Evolutionary conservation across 163 green algal species (phyloP).

Genomic region (Chlorella variabilis): DNA sequence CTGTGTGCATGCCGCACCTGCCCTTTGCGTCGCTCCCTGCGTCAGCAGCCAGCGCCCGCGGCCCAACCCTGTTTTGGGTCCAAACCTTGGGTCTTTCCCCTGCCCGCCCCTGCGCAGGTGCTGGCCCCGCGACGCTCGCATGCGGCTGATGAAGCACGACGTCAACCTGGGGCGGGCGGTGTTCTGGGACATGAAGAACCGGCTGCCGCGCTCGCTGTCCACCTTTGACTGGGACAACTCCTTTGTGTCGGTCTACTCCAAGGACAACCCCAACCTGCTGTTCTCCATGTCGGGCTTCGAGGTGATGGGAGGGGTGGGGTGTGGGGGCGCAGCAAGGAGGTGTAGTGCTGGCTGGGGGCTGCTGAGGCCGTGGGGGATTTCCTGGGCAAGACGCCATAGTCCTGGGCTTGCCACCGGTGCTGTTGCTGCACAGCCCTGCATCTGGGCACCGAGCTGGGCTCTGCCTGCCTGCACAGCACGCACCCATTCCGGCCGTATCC

Average conservation of each 20-base stretch:
- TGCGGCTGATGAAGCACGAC: slow-evolving; percentile 99
- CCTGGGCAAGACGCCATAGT: too few relatives aligned
- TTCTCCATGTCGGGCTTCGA: slow-evolving; percentile 99
- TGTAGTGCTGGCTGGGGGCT: too few relatives aligned
- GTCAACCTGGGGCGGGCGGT: slow-evolving; percentile 98
- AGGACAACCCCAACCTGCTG: slow-evolving; percentile 99
- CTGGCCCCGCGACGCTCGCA: slow-evolving; percentile 98
- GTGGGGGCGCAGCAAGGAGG: too few relatives aligned
- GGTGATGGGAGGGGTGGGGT: slow-evolving; percentile 59
- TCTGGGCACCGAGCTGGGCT: too few relatives aligned
- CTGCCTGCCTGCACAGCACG: not conserved
- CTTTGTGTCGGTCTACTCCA: slow-evolving; percentile 96
- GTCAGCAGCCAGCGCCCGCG: too few relatives aligned
- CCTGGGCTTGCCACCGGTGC: too few relatives aligned
- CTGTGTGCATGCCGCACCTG: not conserved
- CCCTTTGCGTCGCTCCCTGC: too few relatives aligned
- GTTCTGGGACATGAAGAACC: slow-evolving; percentile 99
- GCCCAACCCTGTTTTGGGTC: too few relatives aligned
- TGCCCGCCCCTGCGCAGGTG: slow-evolving; percentile 72
- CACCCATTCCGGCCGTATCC: not conserved
- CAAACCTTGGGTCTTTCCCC: too few relatives aligned
- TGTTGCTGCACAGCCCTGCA: too few relatives aligned
- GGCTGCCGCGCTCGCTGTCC: slow-evolving; percentile 93
- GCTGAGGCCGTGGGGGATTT: too few relatives aligned
- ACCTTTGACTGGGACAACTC: slow-evolving; percentile 98